phyloP scores from a whole-genome alignment of 73 alveolate species.

The Durusdinium trenchii region DNA sequence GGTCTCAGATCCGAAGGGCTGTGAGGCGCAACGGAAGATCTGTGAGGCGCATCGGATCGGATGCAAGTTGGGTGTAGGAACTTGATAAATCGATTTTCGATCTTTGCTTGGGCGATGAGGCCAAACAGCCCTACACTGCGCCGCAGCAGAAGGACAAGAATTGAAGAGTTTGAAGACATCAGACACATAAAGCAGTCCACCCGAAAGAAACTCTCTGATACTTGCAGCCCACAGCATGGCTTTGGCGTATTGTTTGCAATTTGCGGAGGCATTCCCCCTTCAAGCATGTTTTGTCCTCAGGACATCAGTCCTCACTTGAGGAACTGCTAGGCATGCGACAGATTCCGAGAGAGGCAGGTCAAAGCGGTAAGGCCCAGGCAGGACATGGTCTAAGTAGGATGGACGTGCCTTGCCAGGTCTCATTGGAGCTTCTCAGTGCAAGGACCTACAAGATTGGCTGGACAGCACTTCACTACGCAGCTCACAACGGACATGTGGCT shows the following conservation, averaged over 20 bases:
- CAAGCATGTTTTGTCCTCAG: neutral
- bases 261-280: too few species aligned
- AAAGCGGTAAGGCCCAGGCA: too few species aligned
- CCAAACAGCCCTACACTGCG: slow-evolving; percentile 81
- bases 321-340: slow-evolving; percentile 80
- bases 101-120: too few species aligned
- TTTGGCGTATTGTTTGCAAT: too few species aligned
- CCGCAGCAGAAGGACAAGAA: slow-evolving; percentile 74
- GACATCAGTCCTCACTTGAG: slow-evolving; percentile 66
- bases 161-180: neutral
- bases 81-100: too few species aligned
- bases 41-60: too few species aligned
- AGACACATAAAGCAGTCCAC: neutral
- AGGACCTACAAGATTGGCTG: slow-evolving; percentile 79
- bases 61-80: too few species aligned
- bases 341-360: slow-evolving; percentile 39
- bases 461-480: slow-evolving; percentile 91
- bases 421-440: slow-evolving; percentile 39
- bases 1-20: too few species aligned
- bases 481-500: slow-evolving; percentile 82
- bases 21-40: too few species aligned
- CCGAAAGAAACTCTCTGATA: neutral
- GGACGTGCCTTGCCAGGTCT: slow-evolving; percentile 48
- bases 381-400: too few species aligned
- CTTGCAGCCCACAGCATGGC: too few species aligned